A percentile compares a stretch with the other conserved stretches of the same genome.
These are phyloP conservation scores for Excoecaria cochinchinensis DNA, from an alignment of 345 rosid species.

Conservation along the genomic window DNA sequence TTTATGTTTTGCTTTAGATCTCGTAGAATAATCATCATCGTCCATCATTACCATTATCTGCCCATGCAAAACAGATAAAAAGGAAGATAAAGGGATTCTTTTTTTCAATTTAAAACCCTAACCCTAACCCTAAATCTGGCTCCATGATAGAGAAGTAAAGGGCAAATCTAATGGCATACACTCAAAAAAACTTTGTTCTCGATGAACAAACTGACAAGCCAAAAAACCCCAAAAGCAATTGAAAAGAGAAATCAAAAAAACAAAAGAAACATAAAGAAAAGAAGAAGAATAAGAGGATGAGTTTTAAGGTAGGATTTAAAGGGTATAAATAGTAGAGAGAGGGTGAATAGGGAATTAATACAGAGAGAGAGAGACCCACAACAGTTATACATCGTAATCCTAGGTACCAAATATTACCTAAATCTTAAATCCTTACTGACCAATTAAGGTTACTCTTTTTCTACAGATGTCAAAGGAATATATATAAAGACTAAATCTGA, in stretches of 20 bases:
- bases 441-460: slow-evolving; percentile 16
- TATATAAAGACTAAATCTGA: neutral
- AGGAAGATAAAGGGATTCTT: neutral
- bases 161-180: neutral
- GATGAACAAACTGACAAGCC: slow-evolving; percentile 7
- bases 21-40: neutral
- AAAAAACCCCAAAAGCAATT: neutral
- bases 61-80: slow-evolving; percentile 17
- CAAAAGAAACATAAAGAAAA: neutral
- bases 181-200: neutral
- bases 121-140: slow-evolving; percentile 40
- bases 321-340: slow-evolving; percentile 5
- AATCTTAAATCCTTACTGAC: slow-evolving; percentile 36
- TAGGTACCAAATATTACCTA: slow-evolving; percentile 40
- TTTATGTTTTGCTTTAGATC: slow-evolving; percentile 16
- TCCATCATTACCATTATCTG: neutral
- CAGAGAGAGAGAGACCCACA: slow-evolving; percentile 34
- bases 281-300: neutral
- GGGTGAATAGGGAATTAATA: slow-evolving; percentile 20
- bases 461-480: slow-evolving; percentile 16
- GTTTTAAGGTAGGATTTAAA: neutral
- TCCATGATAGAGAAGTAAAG: neutral
- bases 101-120: slow-evolving; percentile 25
- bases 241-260: neutral
- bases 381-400: slow-evolving; percentile 63